These are phyloP conservation scores for Termitomyces bulborhizus DNA, from an alignment of 768 basidiomycete genomes.

Conservation along the genomic window DNA sequence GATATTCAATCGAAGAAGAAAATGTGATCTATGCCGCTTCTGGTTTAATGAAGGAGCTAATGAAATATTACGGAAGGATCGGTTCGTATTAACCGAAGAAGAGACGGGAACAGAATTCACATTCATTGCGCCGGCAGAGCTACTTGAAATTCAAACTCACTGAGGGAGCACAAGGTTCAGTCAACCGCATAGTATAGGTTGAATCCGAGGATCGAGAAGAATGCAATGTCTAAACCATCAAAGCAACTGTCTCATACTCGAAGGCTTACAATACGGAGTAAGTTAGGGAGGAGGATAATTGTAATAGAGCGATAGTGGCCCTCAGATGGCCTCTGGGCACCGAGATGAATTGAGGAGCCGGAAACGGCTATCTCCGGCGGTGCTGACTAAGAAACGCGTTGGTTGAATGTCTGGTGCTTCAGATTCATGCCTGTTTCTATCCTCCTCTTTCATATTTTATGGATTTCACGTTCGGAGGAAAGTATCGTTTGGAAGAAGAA, in stretches of 20 bases:
- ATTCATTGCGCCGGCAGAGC: neutral
- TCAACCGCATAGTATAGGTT: neutral
- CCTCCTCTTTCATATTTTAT: slow-evolving; percentile 13
- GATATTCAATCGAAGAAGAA: neutral
- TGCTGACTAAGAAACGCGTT: slow-evolving; percentile 22
- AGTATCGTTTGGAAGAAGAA: slow-evolving; percentile 74
- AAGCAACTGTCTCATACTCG: neutral
- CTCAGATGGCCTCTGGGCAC: too few species aligned
- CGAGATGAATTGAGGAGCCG: too few species aligned
- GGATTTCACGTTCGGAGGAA: slow-evolving; percentile 58
- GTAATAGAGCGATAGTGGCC: neutral
- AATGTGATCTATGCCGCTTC: neutral
- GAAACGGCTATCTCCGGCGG: slow-evolving; percentile 3
- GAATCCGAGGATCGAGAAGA: neutral
- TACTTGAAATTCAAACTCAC: slow-evolving; percentile 7
- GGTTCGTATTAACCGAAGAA: neutral
- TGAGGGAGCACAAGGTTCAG: neutral
- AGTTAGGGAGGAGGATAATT: neutral
- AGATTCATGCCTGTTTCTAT: neutral
- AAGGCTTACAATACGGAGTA: neutral
- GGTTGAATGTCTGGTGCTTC: slow-evolving; percentile 1
- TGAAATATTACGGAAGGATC: neutral
- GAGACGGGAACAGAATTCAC: slow-evolving; percentile 10
- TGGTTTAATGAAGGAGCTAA: neutral
- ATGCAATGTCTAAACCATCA: neutral